Evolutionary conservation across 768 basidiomycete genomes (phyloP), one percentile per base, ranked within the genome.

Genomic region (Clathrus columnatus): DNA sequence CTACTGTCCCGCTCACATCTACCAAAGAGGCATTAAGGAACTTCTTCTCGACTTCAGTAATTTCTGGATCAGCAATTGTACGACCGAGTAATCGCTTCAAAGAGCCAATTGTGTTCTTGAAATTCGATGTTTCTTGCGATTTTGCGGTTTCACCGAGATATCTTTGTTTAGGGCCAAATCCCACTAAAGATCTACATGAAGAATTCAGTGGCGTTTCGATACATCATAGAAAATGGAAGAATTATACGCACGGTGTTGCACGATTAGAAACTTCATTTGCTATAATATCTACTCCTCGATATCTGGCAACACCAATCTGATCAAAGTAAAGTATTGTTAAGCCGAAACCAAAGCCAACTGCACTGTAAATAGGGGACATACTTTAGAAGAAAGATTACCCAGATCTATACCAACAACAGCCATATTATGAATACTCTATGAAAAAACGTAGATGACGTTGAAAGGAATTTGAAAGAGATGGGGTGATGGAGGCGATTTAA

Each of bases 201-300:
- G 20, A 43, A 59, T 41, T n/a, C n/a, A n/a, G n/a, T n/a, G n/a
- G 41, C 27, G 24, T 28, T 29, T 20, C 32, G 52, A 23, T 48
- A 59, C 28, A 43, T 16, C 26, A 7, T 36, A 3, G 26, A 50
- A n/a, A 53, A 16, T 21, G 2, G 24, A 2, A 44, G 24, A 23
- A 42, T n/a, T 45, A 42, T 7, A 80, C 91, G 66, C 59, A 97
- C 92, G 95, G 95, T 23, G 94, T 98, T 16, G 85, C 81, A 54
- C 96, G 87, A 77, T 97, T 97, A 16, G 94, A 97, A 58, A 94
- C 92, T 69, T 99, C 95, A 70, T 99, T 99, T 58, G 83, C 77
- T 75, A 99, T 95, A 71, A 99, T 93, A 79, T 99, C 95, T 75
- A 99, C 95, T 62, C 95, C 95, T 66, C 91, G 81, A 73, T 90